These are phyloP conservation scores for Ophiostoma ips DNA, from an alignment of 2,329 filamentous ascomycete genomes.

Conservation along the genomic window DNA sequence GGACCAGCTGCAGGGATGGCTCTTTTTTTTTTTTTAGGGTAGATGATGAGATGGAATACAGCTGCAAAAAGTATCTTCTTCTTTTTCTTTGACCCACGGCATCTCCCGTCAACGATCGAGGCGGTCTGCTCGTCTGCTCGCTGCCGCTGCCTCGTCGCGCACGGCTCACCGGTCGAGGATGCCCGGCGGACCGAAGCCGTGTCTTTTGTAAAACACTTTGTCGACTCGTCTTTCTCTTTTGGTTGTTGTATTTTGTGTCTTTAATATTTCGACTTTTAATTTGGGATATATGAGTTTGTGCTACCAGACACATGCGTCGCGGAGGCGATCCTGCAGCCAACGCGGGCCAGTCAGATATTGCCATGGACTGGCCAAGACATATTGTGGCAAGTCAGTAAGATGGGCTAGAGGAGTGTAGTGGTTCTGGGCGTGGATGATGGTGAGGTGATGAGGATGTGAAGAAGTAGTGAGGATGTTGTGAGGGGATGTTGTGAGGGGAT, in stretches of 20 bases:
- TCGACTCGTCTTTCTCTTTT: background rate
- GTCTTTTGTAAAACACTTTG: too few relatives aligned
- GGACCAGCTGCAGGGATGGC: too few relatives aligned
- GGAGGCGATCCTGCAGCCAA: conserved; percentile 2
- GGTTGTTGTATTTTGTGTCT: background rate
- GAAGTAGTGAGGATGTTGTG: too few relatives aligned
- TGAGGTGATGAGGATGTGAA: background rate
- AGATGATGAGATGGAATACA: too few relatives aligned
- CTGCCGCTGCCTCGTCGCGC: too few relatives aligned
- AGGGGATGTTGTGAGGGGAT: too few relatives aligned
- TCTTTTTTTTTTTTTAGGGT: too few relatives aligned
- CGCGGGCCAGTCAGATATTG: background rate
- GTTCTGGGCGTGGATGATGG: background rate
- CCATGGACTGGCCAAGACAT: background rate
- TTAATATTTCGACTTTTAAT: background rate
- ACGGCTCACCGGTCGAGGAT: too few relatives aligned
- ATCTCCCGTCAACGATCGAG: too few relatives aligned
- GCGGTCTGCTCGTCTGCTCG: too few relatives aligned
- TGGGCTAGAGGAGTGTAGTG: background rate
- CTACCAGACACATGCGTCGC: background rate
- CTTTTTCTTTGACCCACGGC: too few relatives aligned
- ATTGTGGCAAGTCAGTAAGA: background rate
- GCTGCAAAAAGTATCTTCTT: too few relatives aligned
- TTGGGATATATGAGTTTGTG: background rate
- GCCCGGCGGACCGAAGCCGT: background rate